Conservation (phyloP, 345 rosid genomes). For the Camelina laxa region DNA sequence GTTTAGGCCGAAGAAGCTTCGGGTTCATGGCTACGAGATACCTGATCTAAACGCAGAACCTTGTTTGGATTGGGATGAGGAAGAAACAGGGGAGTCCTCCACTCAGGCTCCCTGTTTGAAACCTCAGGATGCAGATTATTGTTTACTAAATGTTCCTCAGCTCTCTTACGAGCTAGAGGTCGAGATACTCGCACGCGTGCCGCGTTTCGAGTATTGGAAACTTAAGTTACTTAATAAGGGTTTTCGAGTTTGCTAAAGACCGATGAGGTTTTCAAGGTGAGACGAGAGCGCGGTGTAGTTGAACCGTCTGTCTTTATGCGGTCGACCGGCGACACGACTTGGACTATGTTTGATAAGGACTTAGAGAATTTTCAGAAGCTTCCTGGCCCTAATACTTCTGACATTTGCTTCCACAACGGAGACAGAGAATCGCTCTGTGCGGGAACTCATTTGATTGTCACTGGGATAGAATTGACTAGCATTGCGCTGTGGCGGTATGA, state of each 20-base stretch:
- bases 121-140: slow-evolving; percentile 99
- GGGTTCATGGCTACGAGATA: slow-evolving; percentile 35
- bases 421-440: slow-evolving; percentile 87
- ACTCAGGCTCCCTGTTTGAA: slow-evolving; percentile 9
- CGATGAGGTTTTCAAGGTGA: slow-evolving; percentile 71
- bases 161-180: slow-evolving; percentile 77
- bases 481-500: slow-evolving; percentile 78
- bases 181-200: slow-evolving; percentile 71
- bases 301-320: slow-evolving; percentile 82
- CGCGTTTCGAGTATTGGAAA: slow-evolving; percentile 79
- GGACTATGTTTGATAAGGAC: slow-evolving; percentile 71
- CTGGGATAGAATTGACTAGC: slow-evolving; percentile 63
- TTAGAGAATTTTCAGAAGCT: slow-evolving; percentile 59
- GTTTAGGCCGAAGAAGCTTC: slow-evolving; percentile 38
- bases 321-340: slow-evolving; percentile 66
- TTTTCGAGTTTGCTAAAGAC: slow-evolving; percentile 57
- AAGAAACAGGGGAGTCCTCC: slow-evolving; percentile 28
- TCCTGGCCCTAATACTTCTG: slow-evolving; percentile 60
- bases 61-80: slow-evolving; percentile 35
- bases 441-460: slow-evolving; percentile 78
- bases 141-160: slow-evolving; percentile 47
- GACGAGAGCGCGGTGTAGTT: slow-evolving; percentile 58
- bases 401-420: slow-evolving; percentile 57
- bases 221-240: slow-evolving; percentile 55
- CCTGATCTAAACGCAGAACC: slow-evolving; percentile 40